phyloP scores from a whole-genome alignment of 192 early-diverging fungal genomes.

The Haplosporangium gracile region DNA sequence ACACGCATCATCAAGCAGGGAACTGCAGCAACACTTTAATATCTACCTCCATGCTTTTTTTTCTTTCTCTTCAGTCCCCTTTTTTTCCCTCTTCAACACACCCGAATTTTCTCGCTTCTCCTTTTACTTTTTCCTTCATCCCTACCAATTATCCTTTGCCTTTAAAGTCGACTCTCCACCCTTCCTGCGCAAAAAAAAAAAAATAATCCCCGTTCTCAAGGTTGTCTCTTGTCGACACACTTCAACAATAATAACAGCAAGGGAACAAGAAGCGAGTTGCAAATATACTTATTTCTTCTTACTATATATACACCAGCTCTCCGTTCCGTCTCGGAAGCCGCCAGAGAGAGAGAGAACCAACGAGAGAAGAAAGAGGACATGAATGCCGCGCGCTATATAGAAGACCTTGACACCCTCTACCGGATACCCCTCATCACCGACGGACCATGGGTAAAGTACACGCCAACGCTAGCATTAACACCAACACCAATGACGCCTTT shows the following conservation, averaged over 20 bases:
- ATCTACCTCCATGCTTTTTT: too few species aligned
- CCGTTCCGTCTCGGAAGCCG: neutral
- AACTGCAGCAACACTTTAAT: too few species aligned
- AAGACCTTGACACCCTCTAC: conserved; percentile 31
- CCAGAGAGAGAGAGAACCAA: neutral
- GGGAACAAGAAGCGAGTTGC: neutral
- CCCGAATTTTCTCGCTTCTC: too few species aligned
- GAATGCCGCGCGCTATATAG: neutral
- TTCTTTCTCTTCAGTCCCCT: neutral
- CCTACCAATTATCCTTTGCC: too few species aligned
- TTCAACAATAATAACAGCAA: neutral
- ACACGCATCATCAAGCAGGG: too few species aligned
- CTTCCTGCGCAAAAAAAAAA: too few species aligned
- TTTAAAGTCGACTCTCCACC: too few species aligned
- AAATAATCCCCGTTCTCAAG: neutral
- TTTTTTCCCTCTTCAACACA: neutral
- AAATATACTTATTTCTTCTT: neutral
- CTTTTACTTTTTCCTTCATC: too few species aligned
- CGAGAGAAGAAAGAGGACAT: neutral
- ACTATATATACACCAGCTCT: neutral
- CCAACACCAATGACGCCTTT: neutral
- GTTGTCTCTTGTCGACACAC: neutral
- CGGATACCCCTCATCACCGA: conserved; percentile 34
- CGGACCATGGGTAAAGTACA: conserved; percentile 37
- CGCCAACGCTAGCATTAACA: neutral